phyloP scores from a whole-genome alignment of 1,139 yeast species.

The Suhomyces anneliseae region DNA sequence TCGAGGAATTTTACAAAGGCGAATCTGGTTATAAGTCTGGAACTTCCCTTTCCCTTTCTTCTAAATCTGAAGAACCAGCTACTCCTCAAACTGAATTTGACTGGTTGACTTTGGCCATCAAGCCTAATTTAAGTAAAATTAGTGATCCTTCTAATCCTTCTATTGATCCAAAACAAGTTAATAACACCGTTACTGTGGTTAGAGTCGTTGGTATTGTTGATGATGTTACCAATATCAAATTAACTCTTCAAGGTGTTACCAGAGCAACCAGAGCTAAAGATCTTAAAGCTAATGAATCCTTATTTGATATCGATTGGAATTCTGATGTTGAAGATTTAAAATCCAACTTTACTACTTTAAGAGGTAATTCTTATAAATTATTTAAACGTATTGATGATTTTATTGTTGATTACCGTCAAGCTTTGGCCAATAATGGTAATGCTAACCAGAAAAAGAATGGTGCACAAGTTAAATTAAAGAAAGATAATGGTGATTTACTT shows the following conservation, averaged over 20 bases:
- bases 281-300: slow-evolving; percentile 29
- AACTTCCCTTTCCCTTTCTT: neutral
- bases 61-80: slow-evolving; percentile 1
- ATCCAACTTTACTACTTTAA: slow-evolving; percentile 26
- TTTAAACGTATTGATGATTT: slow-evolving; percentile 46
- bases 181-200: slow-evolving; percentile 45
- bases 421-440: slow-evolving; percentile 15
- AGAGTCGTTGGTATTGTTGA: slow-evolving; percentile 51
- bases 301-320: slow-evolving; percentile 31
- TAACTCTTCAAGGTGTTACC: slow-evolving; percentile 56
- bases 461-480: slow-evolving; percentile 2
- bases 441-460: slow-evolving; percentile 6
- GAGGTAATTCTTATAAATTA: slow-evolving; percentile 26
- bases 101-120: slow-evolving; percentile 42
- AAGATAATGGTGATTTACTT: slow-evolving; percentile 33
- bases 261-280: slow-evolving; percentile 23
- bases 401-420: slow-evolving; percentile 40
- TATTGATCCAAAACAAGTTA: slow-evolving; percentile 14
- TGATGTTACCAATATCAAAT: slow-evolving; percentile 43
- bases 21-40: slow-evolving; percentile 17
- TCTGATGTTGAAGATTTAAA: slow-evolving; percentile 19
- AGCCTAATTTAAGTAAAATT: slow-evolving; percentile 42
- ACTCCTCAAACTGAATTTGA: slow-evolving; percentile 27
- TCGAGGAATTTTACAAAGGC: slow-evolving; percentile 25
- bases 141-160: slow-evolving; percentile 21